A percentile compares a stretch with the other conserved stretches of the same genome.
Evolutionary conservation across 106 monocot species (phyloP).

Genomic region (Narthecium ossifragum): DNA sequence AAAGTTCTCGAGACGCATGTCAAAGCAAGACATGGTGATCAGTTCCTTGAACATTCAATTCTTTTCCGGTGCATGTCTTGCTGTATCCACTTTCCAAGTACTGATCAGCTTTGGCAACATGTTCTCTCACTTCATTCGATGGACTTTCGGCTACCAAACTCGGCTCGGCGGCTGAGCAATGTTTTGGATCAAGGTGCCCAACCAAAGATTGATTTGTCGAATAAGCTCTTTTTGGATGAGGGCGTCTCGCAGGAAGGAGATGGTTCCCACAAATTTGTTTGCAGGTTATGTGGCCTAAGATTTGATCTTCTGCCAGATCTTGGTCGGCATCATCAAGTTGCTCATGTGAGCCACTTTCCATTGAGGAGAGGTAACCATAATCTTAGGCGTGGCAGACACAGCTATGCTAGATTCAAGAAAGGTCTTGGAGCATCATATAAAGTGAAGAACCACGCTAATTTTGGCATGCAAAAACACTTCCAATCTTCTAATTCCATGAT

Average conservation of each 20-base stretch:
- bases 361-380: conserved; percentile 40
- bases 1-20: conserved; percentile 79
- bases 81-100: conserved; percentile 50
- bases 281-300: conserved; percentile 65
- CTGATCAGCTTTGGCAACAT: conserved; percentile 76
- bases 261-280: conserved; percentile 41
- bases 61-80: conserved; percentile 76
- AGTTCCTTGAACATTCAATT: conserved; percentile 63
- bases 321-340: conserved; percentile 75
- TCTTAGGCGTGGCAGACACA: conserved; percentile 36
- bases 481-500: conserved; percentile 29
- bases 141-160: conserved; percentile 43
- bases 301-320: conserved; percentile 92
- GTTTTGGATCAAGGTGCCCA: conserved; percentile 15
- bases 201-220: conserved; percentile 8
- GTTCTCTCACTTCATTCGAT: conserved; percentile 56
- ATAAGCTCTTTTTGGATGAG: conserved; percentile 13
- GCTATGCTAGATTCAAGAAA: conserved; percentile 56
- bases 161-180: conserved; percentile 6
- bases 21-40: conserved; percentile 70
- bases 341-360: conserved; percentile 43
- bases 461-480: conserved; percentile 39
- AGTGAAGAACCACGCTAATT: conserved; percentile 41
- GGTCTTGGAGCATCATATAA: conserved; percentile 24
- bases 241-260: conserved; percentile 15